These are phyloP conservation scores for Fusarium albidum DNA, from an alignment of 2,329 filamentous ascomycete genomes.

Conservation along the genomic window DNA sequence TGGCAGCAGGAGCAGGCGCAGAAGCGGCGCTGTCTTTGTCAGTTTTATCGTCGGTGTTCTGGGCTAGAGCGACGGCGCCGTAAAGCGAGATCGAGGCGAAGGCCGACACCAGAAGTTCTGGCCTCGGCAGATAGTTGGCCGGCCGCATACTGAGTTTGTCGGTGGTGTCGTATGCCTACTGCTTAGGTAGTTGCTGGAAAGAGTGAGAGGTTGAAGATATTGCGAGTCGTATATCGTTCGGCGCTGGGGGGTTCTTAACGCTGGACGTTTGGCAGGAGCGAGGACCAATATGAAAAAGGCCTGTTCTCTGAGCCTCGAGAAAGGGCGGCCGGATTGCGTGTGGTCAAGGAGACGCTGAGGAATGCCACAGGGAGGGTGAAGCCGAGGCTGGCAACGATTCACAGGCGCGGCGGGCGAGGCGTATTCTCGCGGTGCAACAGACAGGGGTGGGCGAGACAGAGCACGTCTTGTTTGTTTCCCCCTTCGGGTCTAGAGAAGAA, in stretches of 20 bases:
- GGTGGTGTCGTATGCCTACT: slow-evolving; percentile 3
- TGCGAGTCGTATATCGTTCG: slow-evolving; percentile 1
- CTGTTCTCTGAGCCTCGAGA: background rate
- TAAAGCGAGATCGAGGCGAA: slow-evolving; percentile 42
- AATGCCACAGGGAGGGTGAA: slow-evolving; percentile 25
- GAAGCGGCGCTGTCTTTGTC: slow-evolving; percentile 28
- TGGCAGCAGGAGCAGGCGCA: slow-evolving; percentile 17
- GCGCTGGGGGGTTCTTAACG: background rate
- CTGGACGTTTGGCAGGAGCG: background rate
- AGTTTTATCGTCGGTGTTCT: slow-evolving; percentile 33
- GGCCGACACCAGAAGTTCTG: slow-evolving; percentile 40
- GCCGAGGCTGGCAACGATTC: slow-evolving; percentile 11
- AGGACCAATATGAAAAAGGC: background rate
- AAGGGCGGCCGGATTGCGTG: slow-evolving; percentile 19
- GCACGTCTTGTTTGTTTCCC: slow-evolving; percentile 2
- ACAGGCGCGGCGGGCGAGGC: background rate
- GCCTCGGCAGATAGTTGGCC: slow-evolving; percentile 36
- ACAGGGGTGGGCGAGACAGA: slow-evolving; percentile 13
- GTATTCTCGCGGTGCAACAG: slow-evolving; percentile 12
- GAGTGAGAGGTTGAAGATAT: slow-evolving; percentile 4
- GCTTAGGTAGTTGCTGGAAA: slow-evolving; percentile 9
- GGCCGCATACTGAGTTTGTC: slow-evolving; percentile 39
- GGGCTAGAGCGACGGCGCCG: slow-evolving; percentile 44
- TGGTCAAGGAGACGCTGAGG: slow-evolving; percentile 13
- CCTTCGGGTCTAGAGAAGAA: background rate